phyloP scores from a whole-genome alignment of 257 asterid species.

The Gardenia jasminoides region DNA sequence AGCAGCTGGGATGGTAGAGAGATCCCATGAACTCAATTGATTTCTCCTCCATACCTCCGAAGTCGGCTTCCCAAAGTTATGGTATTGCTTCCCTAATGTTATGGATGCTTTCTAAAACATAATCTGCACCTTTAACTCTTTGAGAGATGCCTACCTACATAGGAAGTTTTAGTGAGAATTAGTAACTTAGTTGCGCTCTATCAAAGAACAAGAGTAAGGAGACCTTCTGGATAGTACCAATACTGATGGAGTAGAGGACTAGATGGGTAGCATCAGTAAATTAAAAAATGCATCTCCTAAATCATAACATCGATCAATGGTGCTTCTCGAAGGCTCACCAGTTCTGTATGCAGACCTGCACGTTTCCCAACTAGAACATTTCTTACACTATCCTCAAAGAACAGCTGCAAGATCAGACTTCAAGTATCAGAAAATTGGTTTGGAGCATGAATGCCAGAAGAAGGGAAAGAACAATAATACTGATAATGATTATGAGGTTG shows the following conservation, averaged over 20 bases:
- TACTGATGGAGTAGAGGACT: no score
- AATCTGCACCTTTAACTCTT: slow-evolving; percentile 85
- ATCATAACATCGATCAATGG: neutral
- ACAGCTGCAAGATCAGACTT: slow-evolving; percentile 54
- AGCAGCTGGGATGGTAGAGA: slow-evolving; percentile 12
- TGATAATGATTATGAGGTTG: no score
- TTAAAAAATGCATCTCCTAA: no score
- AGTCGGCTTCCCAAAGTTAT: slow-evolving; percentile 74
- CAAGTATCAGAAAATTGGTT: slow-evolving; percentile 9
- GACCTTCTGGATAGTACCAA: no score
- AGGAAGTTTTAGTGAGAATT: neutral
- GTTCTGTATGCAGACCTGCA: slow-evolving; percentile 74
- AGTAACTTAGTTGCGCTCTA: neutral
- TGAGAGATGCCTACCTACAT: slow-evolving; percentile 81
- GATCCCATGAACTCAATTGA: slow-evolving; percentile 24
- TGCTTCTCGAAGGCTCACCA: slow-evolving; percentile 40
- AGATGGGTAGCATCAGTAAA: no score
- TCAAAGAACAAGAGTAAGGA: neutral
- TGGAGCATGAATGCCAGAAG: neutral
- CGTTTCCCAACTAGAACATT: slow-evolving; percentile 81
- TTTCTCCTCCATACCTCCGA: slow-evolving; percentile 3
- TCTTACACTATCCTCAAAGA: slow-evolving; percentile 89
- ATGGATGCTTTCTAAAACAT: slow-evolving; percentile 85
- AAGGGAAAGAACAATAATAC: no score
- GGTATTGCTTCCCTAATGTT: slow-evolving; percentile 91